Percentiles rank a stretch among this genome's conserved stretches.
These are phyloP conservation scores for Arthrobotrys entomopaga DNA, from an alignment of 2,329 filamentous ascomycete genomes.

Conservation along the genomic window DNA sequence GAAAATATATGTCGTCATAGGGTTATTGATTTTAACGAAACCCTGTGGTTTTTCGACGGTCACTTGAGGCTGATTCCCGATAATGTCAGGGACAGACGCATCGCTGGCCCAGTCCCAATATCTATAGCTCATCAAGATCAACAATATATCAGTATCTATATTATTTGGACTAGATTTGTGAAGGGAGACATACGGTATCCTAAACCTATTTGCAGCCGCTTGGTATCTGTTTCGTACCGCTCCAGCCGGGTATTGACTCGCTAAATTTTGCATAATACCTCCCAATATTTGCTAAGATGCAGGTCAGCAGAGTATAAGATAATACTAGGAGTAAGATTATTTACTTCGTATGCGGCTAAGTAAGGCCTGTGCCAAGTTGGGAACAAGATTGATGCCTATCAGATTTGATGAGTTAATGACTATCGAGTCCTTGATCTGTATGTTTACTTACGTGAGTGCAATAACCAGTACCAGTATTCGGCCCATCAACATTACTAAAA, in stretches of 20 bases:
- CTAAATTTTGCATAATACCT: conserved; percentile 37
- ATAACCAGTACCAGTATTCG: conserved; percentile 28
- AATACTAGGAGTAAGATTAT: not conserved
- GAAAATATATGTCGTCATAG: conserved; percentile 36
- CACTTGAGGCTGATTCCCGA: conserved; percentile 20
- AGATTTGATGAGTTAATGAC: conserved; percentile 1
- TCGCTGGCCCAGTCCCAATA: conserved; percentile 54
- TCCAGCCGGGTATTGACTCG: conserved; percentile 30
- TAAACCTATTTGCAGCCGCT: conserved; percentile 42
- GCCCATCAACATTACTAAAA: conserved; percentile 22
- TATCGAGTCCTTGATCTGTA: not conserved
- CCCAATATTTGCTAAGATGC: conserved; percentile 43
- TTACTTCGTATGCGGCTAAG: conserved; percentile 44
- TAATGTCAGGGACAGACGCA: conserved; percentile 30
- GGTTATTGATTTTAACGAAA: conserved; percentile 44
- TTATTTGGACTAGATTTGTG: not conserved
- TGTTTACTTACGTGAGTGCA: conserved; percentile 41
- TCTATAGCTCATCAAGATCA: conserved; percentile 4
- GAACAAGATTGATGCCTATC: conserved; percentile 47
- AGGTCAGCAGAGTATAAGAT: not conserved
- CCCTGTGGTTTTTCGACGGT: conserved; percentile 49
- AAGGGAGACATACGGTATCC: conserved; percentile 39
- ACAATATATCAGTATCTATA: too few relatives aligned
- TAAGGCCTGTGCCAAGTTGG: conserved; percentile 53
- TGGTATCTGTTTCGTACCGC: conserved; percentile 28